A percentile compares a stretch with the other conserved stretches of the same genome.
phyloP scores from a whole-genome alignment of 129 eudicot species.

The Centella asiatica region DNA sequence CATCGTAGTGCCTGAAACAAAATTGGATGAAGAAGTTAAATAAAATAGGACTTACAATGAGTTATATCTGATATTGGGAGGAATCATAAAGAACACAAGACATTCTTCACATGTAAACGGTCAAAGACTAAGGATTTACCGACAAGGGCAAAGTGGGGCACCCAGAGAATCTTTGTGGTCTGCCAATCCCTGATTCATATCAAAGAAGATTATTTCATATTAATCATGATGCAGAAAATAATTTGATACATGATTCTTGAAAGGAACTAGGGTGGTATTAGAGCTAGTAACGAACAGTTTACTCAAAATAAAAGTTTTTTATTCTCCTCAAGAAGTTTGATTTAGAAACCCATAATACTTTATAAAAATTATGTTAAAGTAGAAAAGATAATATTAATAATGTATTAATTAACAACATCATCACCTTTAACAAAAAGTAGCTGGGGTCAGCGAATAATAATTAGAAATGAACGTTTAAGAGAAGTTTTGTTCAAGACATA shows the following conservation, averaged over 20 bases:
- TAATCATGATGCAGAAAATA: neutral
- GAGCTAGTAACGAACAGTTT: too few relatives aligned
- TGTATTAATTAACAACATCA: too few relatives aligned
- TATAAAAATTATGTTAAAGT: too few relatives aligned
- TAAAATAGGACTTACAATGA: neutral
- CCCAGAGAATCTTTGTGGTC: constrained; percentile 41
- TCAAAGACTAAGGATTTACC: constrained; percentile 18
- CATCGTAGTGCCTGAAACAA: constrained; percentile 75
- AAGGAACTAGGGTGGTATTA: neutral
- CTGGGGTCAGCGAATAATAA: too few relatives aligned
- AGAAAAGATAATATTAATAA: too few relatives aligned
- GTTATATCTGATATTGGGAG: neutral
- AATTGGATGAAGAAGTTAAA: constrained; percentile 5
- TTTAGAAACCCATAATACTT: too few relatives aligned
- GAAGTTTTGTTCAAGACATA: too few relatives aligned
- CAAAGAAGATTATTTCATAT: constrained; percentile 1
- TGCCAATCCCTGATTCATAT: constrained; percentile 55
- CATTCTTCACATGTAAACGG: neutral
- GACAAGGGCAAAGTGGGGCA: constrained; percentile 25
- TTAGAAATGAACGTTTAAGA: too few relatives aligned
- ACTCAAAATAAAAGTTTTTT: too few relatives aligned
- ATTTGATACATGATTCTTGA: too few relatives aligned
- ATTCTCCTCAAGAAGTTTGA: too few relatives aligned
- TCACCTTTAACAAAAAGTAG: too few relatives aligned
- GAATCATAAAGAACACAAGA: neutral